Evolutionary conservation across 2,329 filamentous ascomycete genomes (phyloP).

Genomic region (Calonectria leucothoes): DNA sequence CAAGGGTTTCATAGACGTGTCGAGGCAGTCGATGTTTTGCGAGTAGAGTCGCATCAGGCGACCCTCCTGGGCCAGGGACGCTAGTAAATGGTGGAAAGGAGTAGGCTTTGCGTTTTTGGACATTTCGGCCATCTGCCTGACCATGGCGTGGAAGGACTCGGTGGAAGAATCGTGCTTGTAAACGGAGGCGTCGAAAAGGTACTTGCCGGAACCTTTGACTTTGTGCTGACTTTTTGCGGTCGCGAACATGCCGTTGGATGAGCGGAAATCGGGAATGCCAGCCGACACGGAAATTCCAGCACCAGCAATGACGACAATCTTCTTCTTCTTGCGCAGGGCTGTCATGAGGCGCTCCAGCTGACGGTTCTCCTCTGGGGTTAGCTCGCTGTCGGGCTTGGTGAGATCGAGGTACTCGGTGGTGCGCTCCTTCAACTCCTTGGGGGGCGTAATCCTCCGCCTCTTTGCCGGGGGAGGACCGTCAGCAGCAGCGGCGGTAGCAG

Average conservation of each 20-base stretch:
- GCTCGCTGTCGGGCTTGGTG: constrained; percentile 60
- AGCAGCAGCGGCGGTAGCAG: not conserved
- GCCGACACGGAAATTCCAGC: constrained; percentile 97
- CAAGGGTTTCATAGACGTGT: constrained; percentile 84
- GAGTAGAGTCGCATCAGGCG: constrained; percentile 92
- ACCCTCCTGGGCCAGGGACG: constrained; percentile 87
- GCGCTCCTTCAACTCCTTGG: constrained; percentile 71
- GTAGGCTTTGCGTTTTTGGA: constrained; percentile 84
- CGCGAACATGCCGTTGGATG: constrained; percentile 88
- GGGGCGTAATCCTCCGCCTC: constrained; percentile 74
- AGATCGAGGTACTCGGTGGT: constrained; percentile 88
- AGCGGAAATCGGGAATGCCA: constrained; percentile 97
- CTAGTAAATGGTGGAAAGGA: constrained; percentile 91
- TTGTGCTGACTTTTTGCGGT: constrained; percentile 88
- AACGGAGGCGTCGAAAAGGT: constrained; percentile 96
- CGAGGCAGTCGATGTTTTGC: constrained; percentile 97
- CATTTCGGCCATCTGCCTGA: constrained; percentile 85
- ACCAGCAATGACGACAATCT: constrained; percentile 96
- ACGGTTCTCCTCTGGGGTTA: constrained; percentile 54
- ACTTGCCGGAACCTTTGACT: constrained; percentile 88
- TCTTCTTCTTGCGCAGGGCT: constrained; percentile 87
- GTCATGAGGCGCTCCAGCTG: constrained; percentile 79
- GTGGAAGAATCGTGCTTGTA: constrained; percentile 94
- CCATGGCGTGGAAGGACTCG: constrained; percentile 94
- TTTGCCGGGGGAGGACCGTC: constrained; percentile 79